Evolutionary conservation across 2,329 filamentous ascomycete species (phyloP), one percentile per base, ranked within the genome.

Genomic region (Arthrobotrys sinensis): DNA sequence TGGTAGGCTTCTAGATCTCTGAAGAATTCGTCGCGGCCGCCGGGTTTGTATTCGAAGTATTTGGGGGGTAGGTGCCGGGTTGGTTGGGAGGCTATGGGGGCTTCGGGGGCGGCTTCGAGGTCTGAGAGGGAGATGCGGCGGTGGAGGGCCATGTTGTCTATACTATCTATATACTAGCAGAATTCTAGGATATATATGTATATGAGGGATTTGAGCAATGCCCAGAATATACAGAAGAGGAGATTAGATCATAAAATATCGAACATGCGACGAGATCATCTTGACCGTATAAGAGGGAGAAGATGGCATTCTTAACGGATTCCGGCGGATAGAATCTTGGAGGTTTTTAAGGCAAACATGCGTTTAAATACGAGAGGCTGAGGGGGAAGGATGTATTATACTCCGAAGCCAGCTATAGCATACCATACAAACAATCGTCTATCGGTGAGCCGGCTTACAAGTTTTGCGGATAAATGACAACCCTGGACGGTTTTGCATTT

Each of bases 121-220:
- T 77, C 72, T 50, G 72, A 77, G 65, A 77, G 57, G 63, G 72
- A 77, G 55, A 77, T 77, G 50, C 72, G 72, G 36, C 72, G 72
- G 50, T 77, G 65, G 2, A 77, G 71, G 24, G 52, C 55, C 55
- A 60, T 60, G 4, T 12, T 32, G 11, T 45, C 40, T 45, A 45
- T 12, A 38, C 6, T 45, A 45, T 16, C 4, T 45, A 45, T 45
- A 52, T 28, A 32, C 19, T 38, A 38, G 6, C 12, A 38, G 32
- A n/a, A 32, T 28, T 36, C 11, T 40, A 24, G 16, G 21, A n/a
- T n/a, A n/a, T n/a, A n/a, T 57, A 12, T 63, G 6, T 63, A 12
- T 45, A 46, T 63, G 57, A 63, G 57, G 57, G 36, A 46, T 63
- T 63, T 63, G 36, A 45, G 38, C 36, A n/a, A 36, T 19, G 32